phyloP scores from a whole-genome alignment of 805 yeast genomes.

The Komagataella mondaviorum region DNA sequence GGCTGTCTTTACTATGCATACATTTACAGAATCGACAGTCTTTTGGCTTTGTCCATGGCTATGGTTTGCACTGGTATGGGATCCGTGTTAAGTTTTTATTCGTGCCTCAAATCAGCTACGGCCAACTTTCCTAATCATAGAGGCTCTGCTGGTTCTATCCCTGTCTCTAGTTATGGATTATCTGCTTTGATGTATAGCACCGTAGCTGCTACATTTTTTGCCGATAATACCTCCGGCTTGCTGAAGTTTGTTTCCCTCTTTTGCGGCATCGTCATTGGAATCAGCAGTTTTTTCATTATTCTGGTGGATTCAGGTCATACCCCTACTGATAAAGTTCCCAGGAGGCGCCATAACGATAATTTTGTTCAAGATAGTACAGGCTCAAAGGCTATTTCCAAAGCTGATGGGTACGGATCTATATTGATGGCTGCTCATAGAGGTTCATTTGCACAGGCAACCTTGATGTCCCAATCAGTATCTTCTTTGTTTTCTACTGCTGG shows the following conservation, averaged over 20 bases:
- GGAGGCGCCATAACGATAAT: background rate
- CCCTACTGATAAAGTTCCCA: background rate
- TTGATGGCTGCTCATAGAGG: slow-evolving; percentile 20
- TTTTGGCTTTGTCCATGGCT: slow-evolving; percentile 30
- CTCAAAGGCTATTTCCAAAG: background rate
- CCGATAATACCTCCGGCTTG: slow-evolving; percentile 38
- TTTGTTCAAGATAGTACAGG: background rate
- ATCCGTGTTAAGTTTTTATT: slow-evolving; percentile 44
- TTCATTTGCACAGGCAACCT: slow-evolving; percentile 16
- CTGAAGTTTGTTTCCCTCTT: slow-evolving; percentile 39
- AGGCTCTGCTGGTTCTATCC: slow-evolving; percentile 59
- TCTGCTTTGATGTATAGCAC: slow-evolving; percentile 55
- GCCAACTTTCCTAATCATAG: slow-evolving; percentile 58
- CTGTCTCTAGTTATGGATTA: slow-evolving; percentile 57
- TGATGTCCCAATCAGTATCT: slow-evolving; percentile 12
- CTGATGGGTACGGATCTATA: slow-evolving; percentile 3
- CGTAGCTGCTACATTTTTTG: slow-evolving; percentile 38
- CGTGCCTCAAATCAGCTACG: slow-evolving; percentile 43
- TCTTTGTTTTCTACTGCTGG: slow-evolving; percentile 14
- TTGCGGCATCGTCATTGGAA: slow-evolving; percentile 32
- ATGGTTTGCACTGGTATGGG: slow-evolving; percentile 51
- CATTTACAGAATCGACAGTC: slow-evolving; percentile 20
- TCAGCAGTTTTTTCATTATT: slow-evolving; percentile 30
- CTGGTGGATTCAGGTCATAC: background rate
- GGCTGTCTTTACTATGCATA: slow-evolving; percentile 34